Percentiles rank a stretch among this genome's conserved stretches.
Evolutionary conservation across 805 yeast species (phyloP).

Genomic region (Tetrapisispora phaffii): DNA sequence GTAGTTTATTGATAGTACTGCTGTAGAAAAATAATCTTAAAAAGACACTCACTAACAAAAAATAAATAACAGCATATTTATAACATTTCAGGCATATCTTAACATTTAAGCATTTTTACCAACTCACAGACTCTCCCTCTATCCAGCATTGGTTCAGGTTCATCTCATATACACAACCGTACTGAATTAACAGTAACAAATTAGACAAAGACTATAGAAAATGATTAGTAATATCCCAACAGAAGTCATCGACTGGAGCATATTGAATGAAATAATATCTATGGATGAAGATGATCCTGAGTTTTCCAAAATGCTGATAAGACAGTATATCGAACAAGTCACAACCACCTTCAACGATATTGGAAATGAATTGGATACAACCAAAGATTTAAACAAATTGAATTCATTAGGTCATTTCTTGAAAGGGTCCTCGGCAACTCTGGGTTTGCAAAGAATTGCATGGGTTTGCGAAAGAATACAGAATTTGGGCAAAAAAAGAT

Average conservation of each 20-base stretch:
- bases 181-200: too few species aligned
- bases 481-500: conserved; percentile 54
- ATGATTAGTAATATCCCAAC: conserved; percentile 21
- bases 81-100: too few species aligned
- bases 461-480: conserved; percentile 89
- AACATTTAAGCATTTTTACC: too few species aligned
- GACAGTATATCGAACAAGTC: conserved; percentile 86
- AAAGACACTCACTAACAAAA: too few species aligned
- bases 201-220: neutral
- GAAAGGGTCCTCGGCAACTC: conserved; percentile 91
- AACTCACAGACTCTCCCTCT: too few species aligned
- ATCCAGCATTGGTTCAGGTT: too few species aligned
- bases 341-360: conserved; percentile 66
- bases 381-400: conserved; percentile 43
- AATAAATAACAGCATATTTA: too few species aligned
- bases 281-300: conserved; percentile 98
- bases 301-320: conserved; percentile 67
- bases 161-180: too few species aligned
- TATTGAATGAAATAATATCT: conserved; percentile 74
- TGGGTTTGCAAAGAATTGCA: conserved; percentile 76
- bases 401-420: conserved; percentile 82
- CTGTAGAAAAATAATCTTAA: too few species aligned
- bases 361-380: conserved; percentile 35
- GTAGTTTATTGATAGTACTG: too few species aligned
- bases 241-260: conserved; percentile 79